A percentile compares a stretch with the other conserved stretches of the same genome.
Conservation (phyloP, 176 grass and related monocot genomes). For the Cenchrus americanus region DNA sequence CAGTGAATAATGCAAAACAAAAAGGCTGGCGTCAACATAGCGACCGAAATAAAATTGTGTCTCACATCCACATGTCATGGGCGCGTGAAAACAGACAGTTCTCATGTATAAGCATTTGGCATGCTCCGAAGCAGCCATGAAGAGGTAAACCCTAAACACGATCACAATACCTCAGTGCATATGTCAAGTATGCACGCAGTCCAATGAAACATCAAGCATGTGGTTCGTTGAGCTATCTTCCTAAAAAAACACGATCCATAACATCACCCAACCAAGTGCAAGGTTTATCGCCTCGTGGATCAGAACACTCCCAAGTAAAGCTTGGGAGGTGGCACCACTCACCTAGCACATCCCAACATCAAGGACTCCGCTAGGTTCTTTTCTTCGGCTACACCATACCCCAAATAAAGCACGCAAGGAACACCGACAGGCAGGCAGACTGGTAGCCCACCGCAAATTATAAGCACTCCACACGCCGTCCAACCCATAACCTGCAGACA, state of each 20-base stretch:
- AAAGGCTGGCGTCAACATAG: background rate
- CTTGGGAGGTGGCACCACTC: background rate
- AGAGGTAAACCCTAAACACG: background rate
- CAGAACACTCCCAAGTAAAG: background rate
- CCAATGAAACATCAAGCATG: background rate
- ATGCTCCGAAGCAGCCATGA: background rate
- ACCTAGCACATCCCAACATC: too few species aligned
- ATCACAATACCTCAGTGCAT: background rate
- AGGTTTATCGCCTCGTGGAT: background rate
- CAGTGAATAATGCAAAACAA: background rate
- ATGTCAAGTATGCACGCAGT: background rate
- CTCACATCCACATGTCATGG: background rate
- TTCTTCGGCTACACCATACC: background rate
- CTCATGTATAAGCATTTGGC: background rate
- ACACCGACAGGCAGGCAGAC: background rate
- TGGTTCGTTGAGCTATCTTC: background rate
- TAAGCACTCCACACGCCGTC: background rate
- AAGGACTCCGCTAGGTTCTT: background rate
- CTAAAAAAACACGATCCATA: background rate
- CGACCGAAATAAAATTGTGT: background rate
- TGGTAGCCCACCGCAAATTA: background rate
- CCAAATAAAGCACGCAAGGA: background rate
- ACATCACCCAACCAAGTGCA: background rate
- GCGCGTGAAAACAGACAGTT: too few species aligned
- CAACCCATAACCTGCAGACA: background rate